A percentile compares a stretch with the other conserved stretches of the same genome.
Conservation (phyloP, 768 basidiomycete genomes). For the Gloeostereum incarnatum region DNA sequence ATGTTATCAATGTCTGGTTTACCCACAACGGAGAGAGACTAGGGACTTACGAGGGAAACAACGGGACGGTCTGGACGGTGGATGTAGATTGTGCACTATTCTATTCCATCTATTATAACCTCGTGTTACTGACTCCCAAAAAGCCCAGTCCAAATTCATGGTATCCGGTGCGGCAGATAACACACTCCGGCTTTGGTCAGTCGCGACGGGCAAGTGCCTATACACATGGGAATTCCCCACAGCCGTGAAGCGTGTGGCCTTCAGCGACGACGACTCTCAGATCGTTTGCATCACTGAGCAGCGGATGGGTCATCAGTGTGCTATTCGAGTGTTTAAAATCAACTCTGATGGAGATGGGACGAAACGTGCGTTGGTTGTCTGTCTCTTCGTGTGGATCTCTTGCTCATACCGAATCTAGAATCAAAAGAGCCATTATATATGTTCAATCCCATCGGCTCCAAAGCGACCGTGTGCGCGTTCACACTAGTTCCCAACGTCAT, state of each 20-base stretch:
- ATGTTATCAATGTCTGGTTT: constrained; percentile 93
- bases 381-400: background rate
- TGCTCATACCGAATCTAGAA: constrained; percentile 36
- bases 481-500: constrained; percentile 69
- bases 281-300: constrained; percentile 95
- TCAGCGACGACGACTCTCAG: constrained; percentile 76
- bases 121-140: no score
- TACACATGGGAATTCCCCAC: constrained; percentile 98
- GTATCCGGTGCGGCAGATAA: constrained; percentile 95
- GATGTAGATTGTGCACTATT: constrained; percentile 81
- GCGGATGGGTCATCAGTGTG: constrained; percentile 88
- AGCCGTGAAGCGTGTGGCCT: constrained; percentile 92
- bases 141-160: constrained; percentile 81
- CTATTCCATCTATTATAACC: background rate
- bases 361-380: constrained; percentile 50
- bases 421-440: constrained; percentile 62
- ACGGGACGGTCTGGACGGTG: constrained; percentile 94
- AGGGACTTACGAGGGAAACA: constrained; percentile 94
- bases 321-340: constrained; percentile 85
- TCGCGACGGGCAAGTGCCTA: constrained; percentile 84
- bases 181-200: constrained; percentile 82
- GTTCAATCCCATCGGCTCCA: constrained; percentile 87
- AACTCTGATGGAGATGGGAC: constrained; percentile 77
- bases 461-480: constrained; percentile 96
- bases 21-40: constrained; percentile 95